These are phyloP conservation scores for Clitopilus hobsonii DNA, from an alignment of 768 basidiomycete species.

Conservation along the genomic window DNA sequence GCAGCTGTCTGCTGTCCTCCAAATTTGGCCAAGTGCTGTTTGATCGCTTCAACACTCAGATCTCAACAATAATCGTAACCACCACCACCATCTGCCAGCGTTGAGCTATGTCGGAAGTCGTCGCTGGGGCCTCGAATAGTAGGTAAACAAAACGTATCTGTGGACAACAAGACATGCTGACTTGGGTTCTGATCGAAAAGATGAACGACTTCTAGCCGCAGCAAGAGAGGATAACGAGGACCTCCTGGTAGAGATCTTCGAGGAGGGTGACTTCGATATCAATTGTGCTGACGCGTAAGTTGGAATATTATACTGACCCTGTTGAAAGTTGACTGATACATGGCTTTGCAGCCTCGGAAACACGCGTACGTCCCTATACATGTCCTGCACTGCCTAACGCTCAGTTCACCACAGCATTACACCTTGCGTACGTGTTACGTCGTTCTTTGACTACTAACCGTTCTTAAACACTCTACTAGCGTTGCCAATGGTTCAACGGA, in stretches of 20 bases:
- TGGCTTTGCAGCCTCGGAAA: slow-evolving; percentile 54
- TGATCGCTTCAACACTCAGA: neutral
- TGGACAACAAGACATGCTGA: slow-evolving; percentile 21
- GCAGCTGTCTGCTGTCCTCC: no score
- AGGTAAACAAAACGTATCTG: slow-evolving; percentile 1
- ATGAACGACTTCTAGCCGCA: slow-evolving; percentile 68
- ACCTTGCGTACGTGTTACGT: slow-evolving; percentile 55
- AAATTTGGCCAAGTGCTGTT: neutral
- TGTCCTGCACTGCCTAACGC: neutral
- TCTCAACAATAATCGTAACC: neutral
- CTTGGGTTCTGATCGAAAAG: slow-evolving; percentile 27
- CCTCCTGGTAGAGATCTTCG: slow-evolving; percentile 55
- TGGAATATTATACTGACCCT: neutral
- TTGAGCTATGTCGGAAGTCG: neutral
- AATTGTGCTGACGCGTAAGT: slow-evolving; percentile 78
- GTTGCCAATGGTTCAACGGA: slow-evolving; percentile 52
- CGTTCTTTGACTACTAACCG: neutral
- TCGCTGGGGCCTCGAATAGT: slow-evolving; percentile 12
- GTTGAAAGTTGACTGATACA: no score
- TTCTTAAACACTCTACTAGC: slow-evolving; percentile 22
- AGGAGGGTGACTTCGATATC: slow-evolving; percentile 56
- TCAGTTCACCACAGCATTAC: slow-evolving; percentile 44
- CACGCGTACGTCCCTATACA: slow-evolving; percentile 50
- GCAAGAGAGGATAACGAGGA: slow-evolving; percentile 74
- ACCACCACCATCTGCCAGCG: neutral